Base-by-base conservation (phyloP, 2,329 filamentous ascomycete genomes). In the Aspergillus jensenii region DNA sequence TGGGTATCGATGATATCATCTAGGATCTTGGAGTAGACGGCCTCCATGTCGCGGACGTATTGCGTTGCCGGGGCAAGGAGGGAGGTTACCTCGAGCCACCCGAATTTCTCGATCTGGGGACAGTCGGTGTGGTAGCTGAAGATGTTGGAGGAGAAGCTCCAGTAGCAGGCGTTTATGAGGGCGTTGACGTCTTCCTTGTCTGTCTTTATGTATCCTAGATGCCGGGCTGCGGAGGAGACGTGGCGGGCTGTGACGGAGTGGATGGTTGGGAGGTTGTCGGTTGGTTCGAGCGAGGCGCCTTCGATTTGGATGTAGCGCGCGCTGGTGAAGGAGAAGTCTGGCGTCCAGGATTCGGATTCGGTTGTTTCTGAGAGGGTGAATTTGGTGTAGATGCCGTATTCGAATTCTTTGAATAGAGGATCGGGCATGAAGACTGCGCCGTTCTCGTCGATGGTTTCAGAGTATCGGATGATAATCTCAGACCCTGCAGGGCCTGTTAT, bases 81-180 rank as follows among this genome's bases (percentile, higher is more conserved):
- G 52, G 77, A 74, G 1, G 78, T 79, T 6, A 80, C 78, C 63
- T 81, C 79, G 0, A 80, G 71, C 78, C 79, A 81, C 0, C 76
- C 78, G 43, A 81, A 81, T 58, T 81, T 81, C 61, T 81, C 76
- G 35, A 79, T 77, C 59, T 78, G 76, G 6, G 76, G 76, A 55
- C 77, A 79, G 61, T 81, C 78, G 2, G 79, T 81, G 58, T 81
- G 79, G 63, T 80, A 81, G 54, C 75, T 78, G 60, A 78, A 78
- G 15, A 78, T 67, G 59, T 78, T 78, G 46, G 69, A 73, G 40
- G 68, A 71, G 48, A 79, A 79, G 1, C 76, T 75, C 77, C 78
- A 80, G 56, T 79, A 75, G 43, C 75, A 77, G 37, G 77, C 77
- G 21, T 76, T 77, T 9, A 67, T 52, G 5, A 67, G 50, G 2